Evolutionary conservation across 768 basidiomycete genomes (phyloP), one percentile per base, ranked within the genome.

Genomic region (Mycena kentingensis): DNA sequence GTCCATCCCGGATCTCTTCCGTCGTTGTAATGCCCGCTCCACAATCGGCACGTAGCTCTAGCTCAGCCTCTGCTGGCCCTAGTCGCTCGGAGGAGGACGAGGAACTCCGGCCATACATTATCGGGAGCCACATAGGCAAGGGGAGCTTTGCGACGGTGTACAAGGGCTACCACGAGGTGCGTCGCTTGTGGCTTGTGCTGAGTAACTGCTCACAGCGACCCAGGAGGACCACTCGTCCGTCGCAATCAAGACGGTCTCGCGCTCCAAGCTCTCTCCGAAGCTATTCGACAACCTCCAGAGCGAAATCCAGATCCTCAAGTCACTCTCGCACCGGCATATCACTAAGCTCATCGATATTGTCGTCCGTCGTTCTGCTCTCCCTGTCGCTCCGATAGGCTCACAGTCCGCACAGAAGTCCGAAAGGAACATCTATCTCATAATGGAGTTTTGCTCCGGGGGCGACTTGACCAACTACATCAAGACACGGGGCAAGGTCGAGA

Each of bases 141-240:
- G 96, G 96, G 16, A 93, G 90, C 67, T 98, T 98, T 70, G 96
- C 96, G 15, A 96, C 89, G 0, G 96, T 99, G 34, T 95, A 92
- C 70, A 91, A 92, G 61, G 95, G 93, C 45, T 93, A 92, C 73
- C 88, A 94, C 67, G 85, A 87, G 71, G 94, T 91, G 60, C 52
- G 87, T 22, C 19, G 19, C 19, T 42, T 24, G 11, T 12, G 8
- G 13, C 6, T 11, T 7, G 7, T 26, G 41, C 41, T 42, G 41
- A 42, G 26, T 42, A 42, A 32, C 10, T 28, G 6, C 28, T 28
- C 10, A 28, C 24, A 90, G 13, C 12, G 41, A 35, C 44, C 27
- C 68, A 95, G 91, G 87, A 89, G 63, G 87, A 85, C 3, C 81
- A 84, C 61, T 77, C 81, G 12, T 79, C 84, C 43, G 90, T 98